Conservation (phyloP, 2,329 filamentous ascomycete genomes). For the Calonectria hawksworthii region DNA sequence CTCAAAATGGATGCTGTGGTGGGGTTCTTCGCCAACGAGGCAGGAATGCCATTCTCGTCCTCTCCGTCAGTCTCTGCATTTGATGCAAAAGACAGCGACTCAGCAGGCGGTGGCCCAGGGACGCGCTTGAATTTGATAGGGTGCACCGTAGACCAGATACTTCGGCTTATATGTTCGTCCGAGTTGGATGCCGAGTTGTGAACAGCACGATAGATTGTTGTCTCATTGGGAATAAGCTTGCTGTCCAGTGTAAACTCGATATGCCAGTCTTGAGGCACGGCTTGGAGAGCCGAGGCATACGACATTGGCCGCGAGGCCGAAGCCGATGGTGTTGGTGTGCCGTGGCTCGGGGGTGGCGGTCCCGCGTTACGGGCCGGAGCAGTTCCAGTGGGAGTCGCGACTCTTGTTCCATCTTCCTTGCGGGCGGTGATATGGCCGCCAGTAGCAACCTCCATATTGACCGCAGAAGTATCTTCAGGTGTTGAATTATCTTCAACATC, state of each 20-base stretch:
- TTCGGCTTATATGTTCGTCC: conserved; percentile 78
- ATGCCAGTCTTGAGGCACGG: conserved; percentile 93
- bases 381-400: conserved; percentile 83
- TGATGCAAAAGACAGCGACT: conserved; percentile 72
- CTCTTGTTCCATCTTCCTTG: conserved; percentile 90
- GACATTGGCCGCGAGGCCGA: conserved; percentile 79
- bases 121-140: conserved; percentile 93
- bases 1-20: conserved; percentile 89
- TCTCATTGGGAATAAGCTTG: conserved; percentile 88
- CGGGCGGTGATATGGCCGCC: conserved; percentile 91
- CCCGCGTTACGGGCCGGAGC: conserved; percentile 58
- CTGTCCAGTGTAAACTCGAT: conserved; percentile 93
- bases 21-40: conserved; percentile 85
- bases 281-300: conserved; percentile 86
- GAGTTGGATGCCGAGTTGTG: conserved; percentile 70
- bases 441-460: conserved; percentile 90
- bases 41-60: conserved; percentile 75
- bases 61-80: conserved; percentile 64
- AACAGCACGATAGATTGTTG: conserved; percentile 95
- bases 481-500: conserved; percentile 79
- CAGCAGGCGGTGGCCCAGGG: conserved; percentile 82
- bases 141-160: conserved; percentile 91
- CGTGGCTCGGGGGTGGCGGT: conserved; percentile 56
- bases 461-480: conserved; percentile 82
- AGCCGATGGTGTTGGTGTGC: conserved; percentile 63